Evolutionary conservation across 371 early-diverging fungal species (phyloP), one percentile per base, ranked within the genome.

Genomic region (Catenaria anguillulae): DNA sequence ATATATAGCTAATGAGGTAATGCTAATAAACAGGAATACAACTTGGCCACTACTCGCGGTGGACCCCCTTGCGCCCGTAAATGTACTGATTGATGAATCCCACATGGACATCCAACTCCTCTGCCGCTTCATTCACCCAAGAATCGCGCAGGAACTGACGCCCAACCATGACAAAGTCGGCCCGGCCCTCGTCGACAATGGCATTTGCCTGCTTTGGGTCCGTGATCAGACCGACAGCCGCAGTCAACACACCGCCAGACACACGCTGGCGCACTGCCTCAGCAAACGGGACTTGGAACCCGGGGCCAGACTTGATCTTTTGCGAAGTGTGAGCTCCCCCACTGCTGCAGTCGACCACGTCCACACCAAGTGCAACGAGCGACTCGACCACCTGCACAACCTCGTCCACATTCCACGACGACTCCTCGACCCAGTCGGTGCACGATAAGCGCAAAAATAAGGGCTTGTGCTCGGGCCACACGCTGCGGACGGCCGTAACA

Each of bases 361-460:
- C 90, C 0, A 89, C 85, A 15, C 87, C 88, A n/a, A 75, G 73
- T 10, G 70, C 69, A 33, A 79, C 70, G 29, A 86, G 76, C 37
- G 70, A 64, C 35, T 72, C 73, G 31, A 80, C 71, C 31, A 88
- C 71, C 33, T 72, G 69, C 4, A 84, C 70, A 5, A 84, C 77
- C 48, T 92, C 87, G 33, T 84, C 77, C 2, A 78, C 61, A 26
- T 73, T 77, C 87, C 87, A 84, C 5, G 79, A 77, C 56, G 60
- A 75, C 24, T 70, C 74, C 33, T 75, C 82, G 12, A 82, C 77
- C 68, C 78, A 80, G 56, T 93, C 91, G 0, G 82, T 72, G 33
- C 79, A 75, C 10, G 88, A 90, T 2, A 93, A 61, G 35, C 92
- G 82, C 61, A 89, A 75, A 65, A 86, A 89, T 43, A 90, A 67